These are phyloP conservation scores for Aspergillus cavernicola DNA, from an alignment of 495 filamentous ascomycete genomes.

Conservation along the genomic window DNA sequence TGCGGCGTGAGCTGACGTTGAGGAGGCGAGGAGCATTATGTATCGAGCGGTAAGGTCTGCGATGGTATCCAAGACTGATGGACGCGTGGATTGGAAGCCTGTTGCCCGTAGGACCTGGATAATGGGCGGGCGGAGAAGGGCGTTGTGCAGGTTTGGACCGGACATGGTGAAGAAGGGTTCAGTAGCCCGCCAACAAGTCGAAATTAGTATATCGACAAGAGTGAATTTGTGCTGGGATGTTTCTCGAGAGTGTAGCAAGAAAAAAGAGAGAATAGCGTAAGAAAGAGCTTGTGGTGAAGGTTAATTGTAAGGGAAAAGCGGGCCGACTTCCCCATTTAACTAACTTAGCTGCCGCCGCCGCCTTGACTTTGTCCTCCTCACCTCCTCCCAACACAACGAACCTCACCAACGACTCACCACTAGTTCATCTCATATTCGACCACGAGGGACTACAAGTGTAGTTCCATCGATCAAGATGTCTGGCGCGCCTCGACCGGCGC, in stretches of 20 bases:
- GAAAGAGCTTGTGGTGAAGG: background rate
- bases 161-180: conserved; percentile 25
- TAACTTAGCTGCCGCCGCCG: conserved; percentile 1
- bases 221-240: background rate
- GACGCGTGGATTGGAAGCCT: conserved; percentile 73
- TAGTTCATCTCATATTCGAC: background rate
- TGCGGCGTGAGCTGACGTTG: conserved; percentile 58
- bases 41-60: conserved; percentile 74
- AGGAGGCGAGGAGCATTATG: conserved; percentile 61
- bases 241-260: background rate
- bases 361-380: background rate
- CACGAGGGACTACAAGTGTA: background rate
- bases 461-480: conserved; percentile 21
- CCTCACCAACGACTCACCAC: background rate
- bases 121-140: conserved; percentile 75
- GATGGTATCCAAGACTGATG: conserved; percentile 73
- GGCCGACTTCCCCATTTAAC: background rate
- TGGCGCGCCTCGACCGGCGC: conserved; percentile 36
- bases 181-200: background rate
- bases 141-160: conserved; percentile 56
- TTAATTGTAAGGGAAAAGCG: conserved; percentile 5
- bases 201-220: background rate
- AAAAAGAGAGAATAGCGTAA: background rate
- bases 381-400: background rate
- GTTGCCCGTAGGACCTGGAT: conserved; percentile 84